phyloP scores from a whole-genome alignment of 2,329 filamentous ascomycete species.

The Rhexocercosporidium sp. region DNA sequence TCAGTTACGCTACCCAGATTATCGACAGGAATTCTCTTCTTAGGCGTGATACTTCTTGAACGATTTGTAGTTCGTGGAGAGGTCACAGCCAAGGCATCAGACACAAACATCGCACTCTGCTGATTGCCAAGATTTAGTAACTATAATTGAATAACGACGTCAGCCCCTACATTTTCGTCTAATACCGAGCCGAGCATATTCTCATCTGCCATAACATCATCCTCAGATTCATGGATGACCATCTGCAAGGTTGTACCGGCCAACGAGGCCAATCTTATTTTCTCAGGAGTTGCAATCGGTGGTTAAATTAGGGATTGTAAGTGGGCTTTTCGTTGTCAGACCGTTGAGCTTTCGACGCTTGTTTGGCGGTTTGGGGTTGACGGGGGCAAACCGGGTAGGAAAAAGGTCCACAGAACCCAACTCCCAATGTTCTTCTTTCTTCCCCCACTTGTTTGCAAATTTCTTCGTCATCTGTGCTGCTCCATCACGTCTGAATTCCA shows the following conservation, averaged over 20 bases:
- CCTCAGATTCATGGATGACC: not conserved
- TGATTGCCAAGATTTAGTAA: not conserved
- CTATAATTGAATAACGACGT: not conserved
- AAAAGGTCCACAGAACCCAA: not conserved
- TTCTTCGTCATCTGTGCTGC: not conserved
- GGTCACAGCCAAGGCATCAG: not conserved
- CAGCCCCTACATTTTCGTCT: not conserved
- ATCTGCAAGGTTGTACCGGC: not conserved
- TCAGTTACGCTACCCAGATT: not conserved
- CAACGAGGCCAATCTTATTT: not conserved
- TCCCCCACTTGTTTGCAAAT: not conserved
- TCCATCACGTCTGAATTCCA: not conserved
- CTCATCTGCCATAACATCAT: not conserved
- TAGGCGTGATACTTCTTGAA: not conserved
- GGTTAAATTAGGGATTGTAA: not conserved
- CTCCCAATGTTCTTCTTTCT: not conserved
- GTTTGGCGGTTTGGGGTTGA: not conserved
- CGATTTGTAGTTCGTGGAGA: not conserved
- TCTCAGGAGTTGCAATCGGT: not conserved
- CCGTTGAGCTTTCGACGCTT: not conserved
- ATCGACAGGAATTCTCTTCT: not conserved
- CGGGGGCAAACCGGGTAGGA: no score
- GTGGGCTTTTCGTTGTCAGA: not conserved
- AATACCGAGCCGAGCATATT: not conserved
- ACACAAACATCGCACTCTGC: not conserved